phyloP scores from a whole-genome alignment of 1,284 basidiomycete species.

The Tilletia indica region DNA sequence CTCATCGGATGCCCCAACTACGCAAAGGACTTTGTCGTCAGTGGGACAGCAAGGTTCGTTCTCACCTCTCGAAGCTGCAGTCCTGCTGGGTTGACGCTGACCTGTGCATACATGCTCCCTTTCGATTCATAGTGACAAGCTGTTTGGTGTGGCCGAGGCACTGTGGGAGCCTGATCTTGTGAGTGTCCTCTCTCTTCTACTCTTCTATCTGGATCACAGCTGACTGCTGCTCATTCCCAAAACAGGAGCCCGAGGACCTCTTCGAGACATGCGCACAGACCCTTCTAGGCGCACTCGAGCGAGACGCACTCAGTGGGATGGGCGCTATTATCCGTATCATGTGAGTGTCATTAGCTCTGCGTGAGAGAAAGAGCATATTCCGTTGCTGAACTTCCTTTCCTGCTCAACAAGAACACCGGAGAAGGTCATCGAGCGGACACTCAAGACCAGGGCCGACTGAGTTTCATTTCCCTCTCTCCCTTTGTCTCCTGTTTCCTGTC shows the following conservation, averaged over 20 bases:
- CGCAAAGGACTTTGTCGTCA: slow-evolving; percentile 94
- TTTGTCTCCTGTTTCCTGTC: no score
- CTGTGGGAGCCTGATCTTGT: slow-evolving; percentile 94
- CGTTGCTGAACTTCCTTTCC: background rate
- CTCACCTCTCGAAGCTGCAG: background rate
- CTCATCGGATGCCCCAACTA: slow-evolving; percentile 94
- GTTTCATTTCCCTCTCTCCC: no score
- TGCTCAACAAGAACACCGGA: slow-evolving; percentile 42
- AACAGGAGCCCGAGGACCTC: slow-evolving; percentile 81
- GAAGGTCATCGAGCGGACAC: slow-evolving; percentile 52
- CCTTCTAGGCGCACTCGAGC: slow-evolving; percentile 87
- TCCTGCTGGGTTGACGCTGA: background rate
- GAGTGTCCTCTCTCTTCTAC: slow-evolving; percentile 31
- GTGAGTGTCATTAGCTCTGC: slow-evolving; percentile 63
- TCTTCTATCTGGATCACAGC: no score
- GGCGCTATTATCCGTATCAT: slow-evolving; percentile 92
- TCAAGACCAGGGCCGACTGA: slow-evolving; percentile 39
- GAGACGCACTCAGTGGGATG: slow-evolving; percentile 96
- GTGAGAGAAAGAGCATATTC: no score
- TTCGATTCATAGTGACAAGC: slow-evolving; percentile 65
- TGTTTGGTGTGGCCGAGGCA: slow-evolving; percentile 96
- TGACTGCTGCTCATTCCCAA: background rate
- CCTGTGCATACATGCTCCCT: background rate
- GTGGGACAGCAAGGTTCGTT: slow-evolving; percentile 73
- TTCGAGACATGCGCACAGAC: slow-evolving; percentile 99